Evolutionary conservation across 768 basidiomycete genomes (phyloP), one percentile per base, ranked within the genome.

Genomic region (Floccularia luteovirens): DNA sequence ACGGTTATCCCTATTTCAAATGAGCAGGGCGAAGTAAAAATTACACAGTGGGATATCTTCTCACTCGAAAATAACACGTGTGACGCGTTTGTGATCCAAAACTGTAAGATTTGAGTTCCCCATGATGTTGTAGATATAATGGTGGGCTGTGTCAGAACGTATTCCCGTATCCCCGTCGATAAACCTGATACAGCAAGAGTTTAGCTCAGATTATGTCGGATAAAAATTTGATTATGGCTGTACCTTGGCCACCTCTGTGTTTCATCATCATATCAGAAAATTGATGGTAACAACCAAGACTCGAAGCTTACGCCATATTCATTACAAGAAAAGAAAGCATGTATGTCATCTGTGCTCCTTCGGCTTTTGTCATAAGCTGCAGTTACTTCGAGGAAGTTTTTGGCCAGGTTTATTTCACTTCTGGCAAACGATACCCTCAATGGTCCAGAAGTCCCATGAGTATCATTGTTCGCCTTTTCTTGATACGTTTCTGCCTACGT

Each of bases 231-330:
- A n/a, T n/a, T n/a, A n/a, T n/a, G n/a, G n/a, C n/a, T 63, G 43
- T 42, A 78, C 77, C 69, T 75, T 35, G 62, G 62, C 74, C 75
- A 79, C 54, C 66, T 59, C 77, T n/a, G n/a, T 80, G 41, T n/a
- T 7, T 36, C 21, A 12, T 21, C 10, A 19, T 21, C 19, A 8
- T 14, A 39, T 7, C 19, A 39, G 14, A 28, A 28, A 14, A 28
- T n/a, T 28, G 16, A n/a, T 39, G 12, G 17, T 6, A 6, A 28
- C 13, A 8, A 17, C 13, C n/a, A 6, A n/a, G 5, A 27, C 14
- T n/a, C 17, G n/a, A 1, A 5, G 59, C 70, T 44, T 39, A 76
- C 76, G 3, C 65, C 72, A 46, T 77, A 79, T n/a, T 51, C 53
- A 49, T 76, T 55, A 17, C 63, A 62, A 5, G 55, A 59, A 20